These are phyloP conservation scores for Ascocoryne sarcoides DNA, from an alignment of 2,329 filamentous ascomycete species.

Conservation along the genomic window DNA sequence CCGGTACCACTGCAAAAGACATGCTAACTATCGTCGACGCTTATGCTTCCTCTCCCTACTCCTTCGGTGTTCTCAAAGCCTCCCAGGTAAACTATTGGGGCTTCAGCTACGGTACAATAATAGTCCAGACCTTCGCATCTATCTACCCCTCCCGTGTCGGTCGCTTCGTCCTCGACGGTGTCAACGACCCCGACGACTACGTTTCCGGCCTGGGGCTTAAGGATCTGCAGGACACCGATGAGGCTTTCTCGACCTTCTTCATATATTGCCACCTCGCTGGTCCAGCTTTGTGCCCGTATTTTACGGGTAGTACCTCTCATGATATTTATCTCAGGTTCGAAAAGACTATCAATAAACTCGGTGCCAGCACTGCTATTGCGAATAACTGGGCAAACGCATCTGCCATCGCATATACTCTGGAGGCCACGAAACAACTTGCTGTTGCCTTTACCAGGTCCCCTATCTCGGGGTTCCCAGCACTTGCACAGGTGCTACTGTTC, in stretches of 20 bases:
- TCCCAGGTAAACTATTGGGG: constrained; percentile 35
- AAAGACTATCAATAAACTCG: constrained; percentile 4
- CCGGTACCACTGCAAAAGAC: constrained; percentile 1
- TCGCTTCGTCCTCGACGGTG: constrained; percentile 28
- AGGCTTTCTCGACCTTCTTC: constrained; percentile 17
- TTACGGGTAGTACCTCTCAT: constrained; percentile 9
- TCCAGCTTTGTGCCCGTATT: constrained; percentile 14
- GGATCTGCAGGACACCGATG: constrained; percentile 20
- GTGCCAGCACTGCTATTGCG: constrained; percentile 8
- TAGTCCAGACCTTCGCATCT: constrained; percentile 35
- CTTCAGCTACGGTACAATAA: constrained; percentile 11
- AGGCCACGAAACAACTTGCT: background rate
- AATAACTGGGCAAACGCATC: constrained; percentile 11
- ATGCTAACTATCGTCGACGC: constrained; percentile 4
- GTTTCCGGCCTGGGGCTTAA: constrained; percentile 34
- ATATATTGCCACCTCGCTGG: constrained; percentile 28
- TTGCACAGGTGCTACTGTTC: background rate
- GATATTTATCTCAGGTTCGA: constrained; percentile 16
- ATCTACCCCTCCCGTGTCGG: constrained; percentile 35
- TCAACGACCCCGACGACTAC: constrained; percentile 19
- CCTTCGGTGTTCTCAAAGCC: background rate
- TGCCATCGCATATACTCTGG: constrained; percentile 8
- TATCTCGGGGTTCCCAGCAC: background rate
- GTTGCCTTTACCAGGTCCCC: background rate
- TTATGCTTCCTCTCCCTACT: constrained; percentile 18